A percentile compares a stretch with the other conserved stretches of the same genome.
phyloP scores from a whole-genome alignment of 352 stramenopile genomes.

The Pythium sp. region DNA sequence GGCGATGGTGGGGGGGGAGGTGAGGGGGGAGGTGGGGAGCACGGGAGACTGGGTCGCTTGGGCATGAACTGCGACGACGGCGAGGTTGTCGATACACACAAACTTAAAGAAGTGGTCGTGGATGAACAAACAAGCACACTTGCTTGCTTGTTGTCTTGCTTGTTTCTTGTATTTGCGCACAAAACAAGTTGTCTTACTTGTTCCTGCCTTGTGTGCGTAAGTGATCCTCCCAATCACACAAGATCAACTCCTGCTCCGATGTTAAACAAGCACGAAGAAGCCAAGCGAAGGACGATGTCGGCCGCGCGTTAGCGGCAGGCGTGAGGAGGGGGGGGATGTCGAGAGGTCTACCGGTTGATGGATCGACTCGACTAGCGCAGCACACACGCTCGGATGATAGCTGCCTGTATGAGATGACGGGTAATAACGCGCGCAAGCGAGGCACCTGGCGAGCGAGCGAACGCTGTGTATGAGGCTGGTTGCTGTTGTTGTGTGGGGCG shows the following conservation, averaged over 20 bases:
- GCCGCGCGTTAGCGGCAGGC: not conserved
- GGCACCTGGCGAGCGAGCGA: not conserved
- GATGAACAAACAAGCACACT: not conserved
- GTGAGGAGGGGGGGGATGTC: not conserved
- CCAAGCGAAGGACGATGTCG: constrained; percentile 4
- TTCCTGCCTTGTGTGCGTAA: not conserved
- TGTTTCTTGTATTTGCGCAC: not conserved
- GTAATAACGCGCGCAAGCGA: not conserved
- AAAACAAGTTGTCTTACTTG: not conserved
- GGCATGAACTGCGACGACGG: constrained; percentile 4
- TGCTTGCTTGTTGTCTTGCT: not conserved
- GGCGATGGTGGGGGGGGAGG: too few relatives aligned
- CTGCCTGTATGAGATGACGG: not conserved
- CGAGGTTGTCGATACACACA: not conserved
- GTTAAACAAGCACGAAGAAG: not conserved
- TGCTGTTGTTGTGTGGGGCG: not conserved
- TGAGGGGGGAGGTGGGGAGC: not conserved
- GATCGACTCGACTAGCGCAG: not conserved
- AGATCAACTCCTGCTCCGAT: not conserved
- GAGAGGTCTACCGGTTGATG: not conserved
- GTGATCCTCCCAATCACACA: not conserved
- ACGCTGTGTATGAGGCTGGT: not conserved
- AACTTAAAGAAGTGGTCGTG: not conserved
- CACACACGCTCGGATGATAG: not conserved
- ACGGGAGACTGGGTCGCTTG: constrained; percentile 3